A percentile compares a stretch with the other conserved stretches of the same genome.
These are phyloP conservation scores for Irpex sp. DNA, from an alignment of 1,284 basidiomycete species.

Conservation along the genomic window DNA sequence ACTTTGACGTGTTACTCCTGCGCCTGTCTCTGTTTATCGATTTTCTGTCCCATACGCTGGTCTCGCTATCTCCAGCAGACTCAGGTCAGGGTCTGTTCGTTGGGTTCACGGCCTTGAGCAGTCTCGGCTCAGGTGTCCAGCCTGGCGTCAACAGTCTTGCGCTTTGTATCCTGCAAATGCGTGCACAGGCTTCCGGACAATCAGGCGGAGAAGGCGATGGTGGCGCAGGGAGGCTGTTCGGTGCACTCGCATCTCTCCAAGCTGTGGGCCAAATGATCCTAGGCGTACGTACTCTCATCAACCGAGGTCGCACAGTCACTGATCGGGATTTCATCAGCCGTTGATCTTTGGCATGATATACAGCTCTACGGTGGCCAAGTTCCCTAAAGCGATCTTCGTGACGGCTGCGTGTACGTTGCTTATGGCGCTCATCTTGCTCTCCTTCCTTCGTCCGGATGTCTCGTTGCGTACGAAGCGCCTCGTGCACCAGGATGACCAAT, in stretches of 20 bases:
- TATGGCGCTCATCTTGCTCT: constrained; percentile 42
- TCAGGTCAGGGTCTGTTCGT: constrained; percentile 34
- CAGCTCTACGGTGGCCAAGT: constrained; percentile 58
- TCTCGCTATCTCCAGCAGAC: constrained; percentile 44
- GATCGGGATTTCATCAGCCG: constrained; percentile 39
- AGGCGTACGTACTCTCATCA: constrained; percentile 43
- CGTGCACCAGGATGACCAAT: constrained; percentile 17
- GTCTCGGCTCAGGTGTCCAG: constrained; percentile 56
- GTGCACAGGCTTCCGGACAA: constrained; percentile 26
- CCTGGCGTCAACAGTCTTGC: constrained; percentile 72
- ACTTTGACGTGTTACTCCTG: constrained; percentile 64
- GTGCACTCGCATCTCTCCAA: constrained; percentile 64
- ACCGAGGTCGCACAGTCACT: neutral
- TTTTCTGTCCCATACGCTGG: constrained; percentile 56
- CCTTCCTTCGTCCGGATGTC: constrained; percentile 46
- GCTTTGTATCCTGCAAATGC: constrained; percentile 56
- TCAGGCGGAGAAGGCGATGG: constrained; percentile 25
- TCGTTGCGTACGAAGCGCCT: constrained; percentile 17
- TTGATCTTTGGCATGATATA: constrained; percentile 69
- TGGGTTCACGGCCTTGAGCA: constrained; percentile 56
- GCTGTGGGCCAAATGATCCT: constrained; percentile 65
- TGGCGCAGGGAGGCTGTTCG: constrained; percentile 56
- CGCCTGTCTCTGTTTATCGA: constrained; percentile 62
- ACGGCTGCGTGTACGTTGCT: constrained; percentile 49
- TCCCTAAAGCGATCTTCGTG: constrained; percentile 65